Evolutionary conservation across 1,139 yeast genomes (phyloP).

Genomic region (Taphrina communis): DNA sequence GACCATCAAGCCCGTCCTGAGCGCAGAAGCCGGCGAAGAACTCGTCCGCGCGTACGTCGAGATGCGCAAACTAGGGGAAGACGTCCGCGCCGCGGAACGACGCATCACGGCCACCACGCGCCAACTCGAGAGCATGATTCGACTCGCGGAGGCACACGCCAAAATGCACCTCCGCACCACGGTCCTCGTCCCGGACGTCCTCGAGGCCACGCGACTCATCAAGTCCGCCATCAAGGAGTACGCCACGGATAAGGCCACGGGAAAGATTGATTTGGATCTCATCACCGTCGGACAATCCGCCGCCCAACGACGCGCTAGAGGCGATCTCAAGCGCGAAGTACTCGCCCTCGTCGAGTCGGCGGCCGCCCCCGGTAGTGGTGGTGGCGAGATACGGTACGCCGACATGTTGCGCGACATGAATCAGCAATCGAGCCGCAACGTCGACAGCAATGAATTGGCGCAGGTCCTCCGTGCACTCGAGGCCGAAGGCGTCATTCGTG

Average conservation of each 20-base stretch:
- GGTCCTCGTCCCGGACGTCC: slow-evolving; percentile 83
- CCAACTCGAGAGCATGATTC: slow-evolving; percentile 93
- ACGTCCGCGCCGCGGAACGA: slow-evolving; percentile 80
- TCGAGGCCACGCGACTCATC: slow-evolving; percentile 90
- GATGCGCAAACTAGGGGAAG: slow-evolving; percentile 94
- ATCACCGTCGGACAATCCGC: slow-evolving; percentile 95
- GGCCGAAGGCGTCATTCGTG: slow-evolving; percentile 74
- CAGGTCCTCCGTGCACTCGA: slow-evolving; percentile 72
- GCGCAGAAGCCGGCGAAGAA: slow-evolving; percentile 80
- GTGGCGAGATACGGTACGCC: slow-evolving; percentile 60
- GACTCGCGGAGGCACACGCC: slow-evolving; percentile 95
- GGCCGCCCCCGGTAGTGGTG: slow-evolving; percentile 43
- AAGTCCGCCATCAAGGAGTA: slow-evolving; percentile 94
- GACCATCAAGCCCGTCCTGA: slow-evolving; percentile 73
- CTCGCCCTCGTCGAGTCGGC: slow-evolving; percentile 54
- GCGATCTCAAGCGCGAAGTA: slow-evolving; percentile 71
- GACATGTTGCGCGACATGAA: slow-evolving; percentile 69
- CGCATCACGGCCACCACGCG: slow-evolving; percentile 97
- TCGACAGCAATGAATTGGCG: slow-evolving; percentile 72
- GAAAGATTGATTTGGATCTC: slow-evolving; percentile 95
- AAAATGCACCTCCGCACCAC: slow-evolving; percentile 79
- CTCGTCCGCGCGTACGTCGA: slow-evolving; percentile 89
- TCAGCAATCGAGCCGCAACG: slow-evolving; percentile 69
- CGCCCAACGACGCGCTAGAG: slow-evolving; percentile 79
- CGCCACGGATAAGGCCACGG: slow-evolving; percentile 97